phyloP scores from a whole-genome alignment of 805 yeast genomes.

The Metschnikowia proteae region DNA sequence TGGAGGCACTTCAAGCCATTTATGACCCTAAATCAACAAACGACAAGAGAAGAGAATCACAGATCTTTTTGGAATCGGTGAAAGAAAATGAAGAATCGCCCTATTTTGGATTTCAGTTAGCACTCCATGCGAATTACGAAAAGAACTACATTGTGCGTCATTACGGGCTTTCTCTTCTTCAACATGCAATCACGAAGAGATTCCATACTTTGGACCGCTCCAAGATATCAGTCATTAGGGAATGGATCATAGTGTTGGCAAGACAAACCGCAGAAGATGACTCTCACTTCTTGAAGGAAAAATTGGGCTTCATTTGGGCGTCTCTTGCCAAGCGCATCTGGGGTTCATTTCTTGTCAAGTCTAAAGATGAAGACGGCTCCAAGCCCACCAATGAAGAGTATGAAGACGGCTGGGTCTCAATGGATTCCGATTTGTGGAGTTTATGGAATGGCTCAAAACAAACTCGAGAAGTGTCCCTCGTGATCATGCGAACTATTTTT shows the following conservation, averaged over 20 bases:
- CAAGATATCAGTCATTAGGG: slow-evolving; percentile 64
- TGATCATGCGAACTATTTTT: slow-evolving; percentile 79
- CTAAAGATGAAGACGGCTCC: slow-evolving; percentile 24
- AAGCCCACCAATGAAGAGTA: slow-evolving; percentile 41
- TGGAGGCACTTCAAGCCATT: slow-evolving; percentile 70
- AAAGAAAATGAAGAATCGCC: slow-evolving; percentile 83
- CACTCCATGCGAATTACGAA: slow-evolving; percentile 54
- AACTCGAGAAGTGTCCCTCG: slow-evolving; percentile 71
- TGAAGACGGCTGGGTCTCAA: slow-evolving; percentile 72
- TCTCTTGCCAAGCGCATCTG: slow-evolving; percentile 85
- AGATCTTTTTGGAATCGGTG: slow-evolving; percentile 65
- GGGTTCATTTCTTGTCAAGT: slow-evolving; percentile 65
- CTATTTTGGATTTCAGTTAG: slow-evolving; percentile 85
- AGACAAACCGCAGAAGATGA: slow-evolving; percentile 56
- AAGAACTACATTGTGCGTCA: slow-evolving; percentile 75
- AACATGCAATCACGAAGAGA: slow-evolving; percentile 59
- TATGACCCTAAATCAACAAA: slow-evolving; percentile 65
- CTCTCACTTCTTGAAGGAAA: slow-evolving; percentile 88
- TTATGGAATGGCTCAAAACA: slow-evolving; percentile 67
- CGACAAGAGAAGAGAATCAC: slow-evolving; percentile 51
- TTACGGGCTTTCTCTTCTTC: slow-evolving; percentile 79
- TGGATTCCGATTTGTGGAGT: slow-evolving; percentile 74
- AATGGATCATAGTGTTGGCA: slow-evolving; percentile 82
- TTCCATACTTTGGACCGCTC: slow-evolving; percentile 54
- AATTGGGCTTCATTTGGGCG: slow-evolving; percentile 87